Evolutionary conservation across 805 yeast genomes (phyloP), one percentile per base, ranked within the genome.

Genomic region (Hanseniaspora nectarophila): DNA sequence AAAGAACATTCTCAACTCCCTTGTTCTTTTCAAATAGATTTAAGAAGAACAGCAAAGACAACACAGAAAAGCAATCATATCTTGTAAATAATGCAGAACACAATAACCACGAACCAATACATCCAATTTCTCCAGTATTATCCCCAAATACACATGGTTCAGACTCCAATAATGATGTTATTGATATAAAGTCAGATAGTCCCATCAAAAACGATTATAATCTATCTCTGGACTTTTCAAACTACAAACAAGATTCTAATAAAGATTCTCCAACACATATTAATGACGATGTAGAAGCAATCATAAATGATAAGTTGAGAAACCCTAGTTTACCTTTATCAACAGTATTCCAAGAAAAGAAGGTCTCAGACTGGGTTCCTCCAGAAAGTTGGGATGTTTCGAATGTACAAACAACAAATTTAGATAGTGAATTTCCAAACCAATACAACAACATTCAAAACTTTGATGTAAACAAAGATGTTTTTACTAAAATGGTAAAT

Each of bases 301-400:
- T 42, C 7, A 21, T 46, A 6, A 31, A 38, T 5, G 31, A 37
- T 21, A 38, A 47, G 8, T n/a, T 39, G 6, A 33, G 45, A 2
- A 34, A 39, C 15, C 45, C 45, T 6, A 40, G 45, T 18, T 28
- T 29, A 13, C 18, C 39, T 5, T 18, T 13, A 6, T 8, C 31
- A n/a, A 29, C 38, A 2, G 18, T 2, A n/a, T 13, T 20, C 0
- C 13, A 21, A 5, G 8, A 16, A 10, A 23, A 34, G 3, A 13
- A 24, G 15, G 21, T 26, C 2, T 18, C 44, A 10, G 38, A 23
- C 10, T 53, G 55, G 55, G 24, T 33, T 16, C 37, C 55, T 3
- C 55, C 55, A 6, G 52, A 53, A 42, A 53, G 55, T 35, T 53
- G 55, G 55, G 55, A 53, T 38, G 23, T 53, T n/a, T 34, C 24